Base-by-base conservation (phyloP, 495 filamentous ascomycete genomes). In the Glarea lozoyensis region DNA sequence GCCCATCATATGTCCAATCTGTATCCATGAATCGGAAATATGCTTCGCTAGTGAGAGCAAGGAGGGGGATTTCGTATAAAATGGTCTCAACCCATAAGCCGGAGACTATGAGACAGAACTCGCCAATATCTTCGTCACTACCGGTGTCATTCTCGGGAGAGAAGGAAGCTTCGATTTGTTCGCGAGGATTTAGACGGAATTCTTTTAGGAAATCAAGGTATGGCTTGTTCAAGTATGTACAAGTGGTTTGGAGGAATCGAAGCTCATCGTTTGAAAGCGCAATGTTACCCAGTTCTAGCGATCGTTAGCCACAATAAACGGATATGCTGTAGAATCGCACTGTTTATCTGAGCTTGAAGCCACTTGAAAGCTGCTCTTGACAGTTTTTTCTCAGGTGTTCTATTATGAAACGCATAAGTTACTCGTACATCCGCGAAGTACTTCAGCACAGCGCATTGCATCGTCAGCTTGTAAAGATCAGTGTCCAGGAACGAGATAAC, bases 391-490 rank as follows among this genome's bases (percentile, higher is more conserved):
- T 95, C 75, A 10, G 86, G 86, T 11, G 93, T 97, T 15, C 92
- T 82, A 60, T 98, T 98, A 31, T 87, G 95, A 70, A 94, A 93
- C 40, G 79, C 73, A 60, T 97, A 98, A 5, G 84, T 87, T 33
- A 96, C 90, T 27, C 83, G 65, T 40, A 88, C 79, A 52, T 90
- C 74, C 12, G 82, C 79, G 59, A 93, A 96, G 64, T 85, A 89
- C 56, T 86, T 88, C 38, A 94, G 70, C 49, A 97, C 78, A 30
- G 89, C 92, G 58, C 86, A 94, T 78, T 98, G 92, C 92, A 98
- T 98, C 9, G 92, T 98, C 56, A 98, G 63, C 63, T 98, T 98
- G 73, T 98, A 98, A 31, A 98, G 70, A 68, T 98, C 92, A 1
- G 92, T 98, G 59, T 98, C 92, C 29, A 98, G 76, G 47, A 98